phyloP scores from a whole-genome alignment of 257 asterid species.

The Cynanchum wilfordii region DNA sequence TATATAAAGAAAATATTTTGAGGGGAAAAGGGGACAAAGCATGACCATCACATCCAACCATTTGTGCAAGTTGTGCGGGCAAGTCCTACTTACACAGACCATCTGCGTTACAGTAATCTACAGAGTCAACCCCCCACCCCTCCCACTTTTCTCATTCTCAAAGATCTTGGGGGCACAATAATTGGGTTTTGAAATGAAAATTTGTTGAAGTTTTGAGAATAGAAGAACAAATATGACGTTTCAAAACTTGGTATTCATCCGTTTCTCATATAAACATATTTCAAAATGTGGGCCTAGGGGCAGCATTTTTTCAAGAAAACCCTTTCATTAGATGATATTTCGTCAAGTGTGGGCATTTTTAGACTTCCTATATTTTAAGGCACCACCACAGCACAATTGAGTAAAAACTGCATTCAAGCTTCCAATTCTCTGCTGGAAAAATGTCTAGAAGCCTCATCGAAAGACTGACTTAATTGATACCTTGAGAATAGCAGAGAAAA shows the following conservation, averaged over 20 bases:
- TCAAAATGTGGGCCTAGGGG: neutral
- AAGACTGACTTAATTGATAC: too few relatives aligned
- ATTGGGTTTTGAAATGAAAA: too few relatives aligned
- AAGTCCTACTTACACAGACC: neutral
- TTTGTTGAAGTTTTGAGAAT: neutral
- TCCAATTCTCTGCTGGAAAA: too few relatives aligned
- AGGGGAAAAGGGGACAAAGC: slow-evolving; percentile 9
- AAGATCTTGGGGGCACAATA: neutral
- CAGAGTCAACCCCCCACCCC: neutral
- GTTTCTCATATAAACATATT: neutral
- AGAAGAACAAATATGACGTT: neutral
- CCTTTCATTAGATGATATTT: too few relatives aligned
- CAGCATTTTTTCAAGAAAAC: too few relatives aligned
- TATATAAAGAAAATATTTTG: neutral
- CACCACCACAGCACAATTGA: too few relatives aligned
- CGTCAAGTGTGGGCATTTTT: too few relatives aligned
- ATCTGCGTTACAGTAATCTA: neutral
- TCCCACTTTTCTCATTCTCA: neutral
- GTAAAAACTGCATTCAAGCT: too few relatives aligned
- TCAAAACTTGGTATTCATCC: neutral
- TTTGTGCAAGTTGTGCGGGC: neutral
- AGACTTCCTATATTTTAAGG: too few relatives aligned
- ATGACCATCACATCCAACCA: neutral
- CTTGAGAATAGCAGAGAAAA: too few relatives aligned
- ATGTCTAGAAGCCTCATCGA: too few relatives aligned